Conservation (phyloP, 2,329 filamentous ascomycete genomes). For the Didymella arachidicola region DNA sequence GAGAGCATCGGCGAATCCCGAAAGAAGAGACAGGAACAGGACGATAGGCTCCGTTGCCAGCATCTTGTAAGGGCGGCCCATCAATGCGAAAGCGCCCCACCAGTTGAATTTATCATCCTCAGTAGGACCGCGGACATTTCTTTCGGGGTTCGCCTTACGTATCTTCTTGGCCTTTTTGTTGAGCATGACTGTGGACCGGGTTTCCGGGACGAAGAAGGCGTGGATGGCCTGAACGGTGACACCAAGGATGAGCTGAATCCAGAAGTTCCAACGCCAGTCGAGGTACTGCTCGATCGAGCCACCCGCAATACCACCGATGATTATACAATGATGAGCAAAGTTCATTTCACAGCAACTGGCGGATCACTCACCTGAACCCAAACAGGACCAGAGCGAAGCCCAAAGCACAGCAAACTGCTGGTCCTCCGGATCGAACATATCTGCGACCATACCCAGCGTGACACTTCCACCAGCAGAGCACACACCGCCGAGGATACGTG, state of each 20-base stretch:
- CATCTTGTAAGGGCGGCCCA: constrained; percentile 74
- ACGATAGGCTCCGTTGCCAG: constrained; percentile 79
- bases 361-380: constrained; percentile 67
- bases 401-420: constrained; percentile 72
- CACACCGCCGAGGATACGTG: constrained; percentile 52
- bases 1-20: constrained; percentile 75
- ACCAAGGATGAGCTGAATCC: constrained; percentile 84
- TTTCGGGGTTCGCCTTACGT: constrained; percentile 61
- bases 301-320: constrained; percentile 80
- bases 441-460: constrained; percentile 69
- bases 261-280: constrained; percentile 79
- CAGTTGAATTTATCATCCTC: constrained; percentile 59
- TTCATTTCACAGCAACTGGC: neutral
- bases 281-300: constrained; percentile 74
- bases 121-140: constrained; percentile 70
- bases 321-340: constrained; percentile 63
- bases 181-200: constrained; percentile 76
- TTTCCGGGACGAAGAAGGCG: constrained; percentile 75
- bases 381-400: constrained; percentile 68
- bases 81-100: constrained; percentile 56
- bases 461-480: constrained; percentile 69
- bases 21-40: constrained; percentile 72
- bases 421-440: constrained; percentile 65
- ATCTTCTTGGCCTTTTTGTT: constrained; percentile 78
- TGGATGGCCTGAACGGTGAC: constrained; percentile 72